Base-by-base conservation (phyloP, 345 rosid species). In the Tarenaya hassleriana region DNA sequence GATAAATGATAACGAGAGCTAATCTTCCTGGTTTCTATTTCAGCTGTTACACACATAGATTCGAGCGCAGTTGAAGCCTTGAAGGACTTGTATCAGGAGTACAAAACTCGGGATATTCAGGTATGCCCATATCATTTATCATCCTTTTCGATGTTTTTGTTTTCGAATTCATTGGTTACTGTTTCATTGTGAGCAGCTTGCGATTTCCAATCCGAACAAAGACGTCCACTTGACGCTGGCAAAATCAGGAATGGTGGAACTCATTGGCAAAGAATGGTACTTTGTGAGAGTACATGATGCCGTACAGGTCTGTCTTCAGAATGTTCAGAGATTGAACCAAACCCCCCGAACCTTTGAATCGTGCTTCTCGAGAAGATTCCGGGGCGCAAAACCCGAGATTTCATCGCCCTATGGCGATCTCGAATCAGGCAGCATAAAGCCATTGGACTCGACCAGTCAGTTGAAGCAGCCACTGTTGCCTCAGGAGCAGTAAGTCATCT, bases 271-370 rank as follows among this genome's bases (percentile, higher is more conserved):
- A 60, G 95, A 92, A 44, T 85, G 98, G 95, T 80, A 61, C 81
- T 92, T 83, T 41, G 98, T 92, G 39, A 74, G 98, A 55, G 88
- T 85, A 10, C 97, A 92, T 8, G 98, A 92, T 52, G 95, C 95
- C 0, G 98, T 92, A 20, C 98, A 88, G 69, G 87, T 92, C 34
- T 88, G 98, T 75, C 97, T 92, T 33, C 90, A 70, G 34, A 83
- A 69, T 38, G 88, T 88, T 47, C 86, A 85, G 68, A 69, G 76
- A 67, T 52, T 69, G 35, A 72, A 65, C 47, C 75, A 74, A 38
- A 15, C 59, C 19, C 43, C 68, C 56, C 8, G 31, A 56, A 40
- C 74, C 62, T 34, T n/a, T 63, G 55, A 54, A 41, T 32, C 68
- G 9, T 60, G 73, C 70, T 66, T 75, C 57, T 71, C 73, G 39